Conservation (phyloP, 305 asterid species). For the Fraxinus latifolia region DNA sequence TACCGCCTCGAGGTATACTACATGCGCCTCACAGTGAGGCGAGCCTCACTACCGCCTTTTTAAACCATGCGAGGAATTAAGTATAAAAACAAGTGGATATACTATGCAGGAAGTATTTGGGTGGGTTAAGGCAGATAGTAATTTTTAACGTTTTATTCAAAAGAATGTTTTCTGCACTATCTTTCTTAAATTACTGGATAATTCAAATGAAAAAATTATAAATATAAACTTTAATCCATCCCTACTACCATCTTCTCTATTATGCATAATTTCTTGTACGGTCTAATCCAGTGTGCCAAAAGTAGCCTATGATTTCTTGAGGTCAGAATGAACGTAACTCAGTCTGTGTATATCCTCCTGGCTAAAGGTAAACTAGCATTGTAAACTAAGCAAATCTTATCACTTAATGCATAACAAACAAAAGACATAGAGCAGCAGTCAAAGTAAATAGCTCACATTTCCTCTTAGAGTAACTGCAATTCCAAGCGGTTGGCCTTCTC, state of each 20-base stretch:
- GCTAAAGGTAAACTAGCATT: background rate
- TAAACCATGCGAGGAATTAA: background rate
- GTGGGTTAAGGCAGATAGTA: background rate
- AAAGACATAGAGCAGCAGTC: background rate
- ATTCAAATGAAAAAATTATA: background rate
- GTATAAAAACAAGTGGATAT: background rate
- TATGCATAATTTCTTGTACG: background rate
- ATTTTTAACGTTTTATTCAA: background rate
- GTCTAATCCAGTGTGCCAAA: background rate
- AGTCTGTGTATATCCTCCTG: background rate
- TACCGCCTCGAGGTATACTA: too few species aligned
- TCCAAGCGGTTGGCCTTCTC: slow-evolving; percentile 88
- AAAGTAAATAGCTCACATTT: slow-evolving; percentile 39
- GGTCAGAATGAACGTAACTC: background rate
- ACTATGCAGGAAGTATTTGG: background rate
- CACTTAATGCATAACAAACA: background rate
- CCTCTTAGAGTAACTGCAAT: slow-evolving; percentile 92
- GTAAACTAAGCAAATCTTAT: background rate
- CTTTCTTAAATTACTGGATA: background rate
- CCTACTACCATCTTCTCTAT: background rate
- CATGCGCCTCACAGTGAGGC: too few species aligned
- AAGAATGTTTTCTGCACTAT: background rate
- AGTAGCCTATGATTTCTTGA: background rate
- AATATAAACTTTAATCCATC: background rate
- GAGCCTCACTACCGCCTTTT: too few species aligned